Base-by-base conservation (phyloP, 176 grass and related monocot species). In the Juncus inflexus region DNA sequence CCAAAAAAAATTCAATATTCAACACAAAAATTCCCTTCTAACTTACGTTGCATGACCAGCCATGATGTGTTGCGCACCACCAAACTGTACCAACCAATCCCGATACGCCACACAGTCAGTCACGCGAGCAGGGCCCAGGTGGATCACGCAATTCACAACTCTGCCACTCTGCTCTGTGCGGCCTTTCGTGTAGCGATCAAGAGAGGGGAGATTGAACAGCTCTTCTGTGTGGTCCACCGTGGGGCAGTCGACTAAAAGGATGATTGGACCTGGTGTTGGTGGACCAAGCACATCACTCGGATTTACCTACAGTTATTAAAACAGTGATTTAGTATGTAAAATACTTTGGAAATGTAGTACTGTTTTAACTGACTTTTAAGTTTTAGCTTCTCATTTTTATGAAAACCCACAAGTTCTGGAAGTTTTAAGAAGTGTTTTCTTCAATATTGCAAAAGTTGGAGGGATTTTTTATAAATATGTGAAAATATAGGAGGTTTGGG, bases 11-110 rank as follows among this genome's bases (percentile, higher is more conserved):
- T 28, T 28, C 19, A 28, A 28, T 28, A 28, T 28, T n/a, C n/a
- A n/a, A n/a, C n/a, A 45, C 7, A 7, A 71, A 45, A 42, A 1
- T 6, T 14, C 8, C 51, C 67, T 59, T 59, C 67, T 57, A 42
- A 81, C 79, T 72, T 81, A 97, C 92, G 77, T 89, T 84, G 91
- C 92, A 82, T 97, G 92, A 62, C 92, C 92, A 51, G 87, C 92
- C 92, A 97, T 97, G 43, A 91, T 86, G 81, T 97, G 92, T 12
- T 97, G 79, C 79, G 87, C 60, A 35, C 41, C 4, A 2, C 87
- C 85, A 79, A 97, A 97, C 72, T 36, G 86, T 61, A 62, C 81
- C 85, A 97, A 91, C 92, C 92, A 97, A 15, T 81, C 81, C 61
- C 86, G 85, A 65, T 97, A 97, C 42, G 83, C 79, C 14, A 61